Percentiles rank a stretch among this genome's conserved stretches.
These are phyloP conservation scores for Santalum album DNA, from an alignment of 164 flowering plant species.

Conservation along the genomic window DNA sequence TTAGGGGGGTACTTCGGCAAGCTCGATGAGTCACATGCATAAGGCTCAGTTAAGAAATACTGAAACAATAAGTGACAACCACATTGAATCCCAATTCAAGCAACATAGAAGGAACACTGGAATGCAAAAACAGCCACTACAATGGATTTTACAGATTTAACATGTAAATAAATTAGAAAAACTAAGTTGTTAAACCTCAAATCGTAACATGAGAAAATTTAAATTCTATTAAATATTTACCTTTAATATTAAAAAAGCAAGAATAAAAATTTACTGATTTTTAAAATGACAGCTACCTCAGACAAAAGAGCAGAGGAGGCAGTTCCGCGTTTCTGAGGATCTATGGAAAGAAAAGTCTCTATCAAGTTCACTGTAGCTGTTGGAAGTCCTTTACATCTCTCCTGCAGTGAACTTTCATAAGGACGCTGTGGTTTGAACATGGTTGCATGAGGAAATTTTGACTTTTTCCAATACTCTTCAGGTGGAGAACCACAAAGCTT, in stretches of 20 bases:
- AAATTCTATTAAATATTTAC: no score
- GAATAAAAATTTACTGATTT: no score
- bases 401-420: slow-evolving; percentile 63
- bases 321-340: slow-evolving; percentile 69
- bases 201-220: no score
- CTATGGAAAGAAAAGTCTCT: slow-evolving; percentile 62
- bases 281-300: no score
- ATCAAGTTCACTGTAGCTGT: slow-evolving; percentile 44
- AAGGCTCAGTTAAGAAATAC: slow-evolving; percentile 78
- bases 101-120: neutral
- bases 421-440: slow-evolving; percentile 76
- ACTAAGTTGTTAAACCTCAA: no score
- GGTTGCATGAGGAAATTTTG: slow-evolving; percentile 74
- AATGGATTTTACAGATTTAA: no score
- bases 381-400: slow-evolving; percentile 53
- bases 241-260: no score
- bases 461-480: slow-evolving; percentile 72
- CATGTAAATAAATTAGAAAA: no score
- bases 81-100: neutral
- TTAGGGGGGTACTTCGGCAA: slow-evolving; percentile 84
- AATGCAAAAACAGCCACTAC: no score
- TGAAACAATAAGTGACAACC: slow-evolving; percentile 15
- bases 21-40: slow-evolving; percentile 77
- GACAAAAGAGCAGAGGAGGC: slow-evolving; percentile 70
- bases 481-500: slow-evolving; percentile 93